phyloP scores from a whole-genome alignment of 2,329 filamentous ascomycete species.

The Cylindrodendrum hubeiense region DNA sequence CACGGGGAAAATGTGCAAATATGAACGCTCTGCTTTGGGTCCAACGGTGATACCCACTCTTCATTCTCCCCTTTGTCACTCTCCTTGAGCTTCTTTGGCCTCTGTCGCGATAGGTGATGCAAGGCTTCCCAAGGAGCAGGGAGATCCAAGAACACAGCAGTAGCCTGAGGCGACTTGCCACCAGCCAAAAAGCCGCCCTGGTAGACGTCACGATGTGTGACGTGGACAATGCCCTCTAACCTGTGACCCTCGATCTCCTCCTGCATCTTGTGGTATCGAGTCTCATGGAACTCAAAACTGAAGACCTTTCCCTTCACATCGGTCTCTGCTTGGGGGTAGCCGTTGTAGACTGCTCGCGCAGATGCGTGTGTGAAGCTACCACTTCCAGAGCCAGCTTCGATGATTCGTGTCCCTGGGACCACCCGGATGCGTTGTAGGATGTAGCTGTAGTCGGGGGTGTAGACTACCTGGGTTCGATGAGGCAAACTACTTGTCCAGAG shows the following conservation, averaged over 20 bases:
- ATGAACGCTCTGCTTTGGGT: constrained; percentile 78
- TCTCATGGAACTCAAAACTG: constrained; percentile 86
- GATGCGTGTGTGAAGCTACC: constrained; percentile 88
- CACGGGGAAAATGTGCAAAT: constrained; percentile 97
- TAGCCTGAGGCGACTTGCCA: constrained; percentile 71
- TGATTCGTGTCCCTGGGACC: constrained; percentile 77
- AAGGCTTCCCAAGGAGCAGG: constrained; percentile 86
- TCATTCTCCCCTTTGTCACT: constrained; percentile 38
- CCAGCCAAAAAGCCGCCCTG: constrained; percentile 77
- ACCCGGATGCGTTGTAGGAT: constrained; percentile 82
- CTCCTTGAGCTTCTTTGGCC: constrained; percentile 39
- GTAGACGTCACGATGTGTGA: constrained; percentile 86
- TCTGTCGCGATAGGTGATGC: constrained; percentile 75
- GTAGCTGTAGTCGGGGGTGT: constrained; percentile 89
- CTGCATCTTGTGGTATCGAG: constrained; percentile 76
- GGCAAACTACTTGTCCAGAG: constrained; percentile 85
- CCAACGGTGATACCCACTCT: constrained; percentile 71
- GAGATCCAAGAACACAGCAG: constrained; percentile 82
- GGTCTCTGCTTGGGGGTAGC: constrained; percentile 64
- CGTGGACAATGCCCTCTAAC: constrained; percentile 73
- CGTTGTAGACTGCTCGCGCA: constrained; percentile 80
- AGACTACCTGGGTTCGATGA: constrained; percentile 87
- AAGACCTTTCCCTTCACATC: constrained; percentile 76
- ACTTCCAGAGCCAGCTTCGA: constrained; percentile 86
- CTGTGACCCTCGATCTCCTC: constrained; percentile 78